phyloP scores from a whole-genome alignment of 2,329 filamentous ascomycete species.

The Exophiala xenobiotica region DNA sequence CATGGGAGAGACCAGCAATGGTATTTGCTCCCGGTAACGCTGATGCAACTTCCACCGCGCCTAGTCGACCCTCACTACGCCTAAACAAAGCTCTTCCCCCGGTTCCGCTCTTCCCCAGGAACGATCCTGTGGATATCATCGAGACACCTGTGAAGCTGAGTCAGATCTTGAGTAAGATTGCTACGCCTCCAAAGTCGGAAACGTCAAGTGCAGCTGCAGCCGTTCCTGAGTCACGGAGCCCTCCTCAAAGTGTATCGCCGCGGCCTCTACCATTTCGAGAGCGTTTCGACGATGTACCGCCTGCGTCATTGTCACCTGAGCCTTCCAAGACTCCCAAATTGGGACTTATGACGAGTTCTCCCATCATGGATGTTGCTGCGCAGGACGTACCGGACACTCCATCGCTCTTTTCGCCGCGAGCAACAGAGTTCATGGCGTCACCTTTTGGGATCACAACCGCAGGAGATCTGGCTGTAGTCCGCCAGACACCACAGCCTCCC shows the following conservation, averaged over 20 bases:
- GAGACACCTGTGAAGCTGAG: constrained; percentile 18
- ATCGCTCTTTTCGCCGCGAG: constrained; percentile 47
- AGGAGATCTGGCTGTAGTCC: constrained; percentile 34
- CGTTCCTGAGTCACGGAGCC: constrained; percentile 1
- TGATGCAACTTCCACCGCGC: neutral
- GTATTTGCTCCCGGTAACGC: neutral
- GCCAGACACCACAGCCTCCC: neutral
- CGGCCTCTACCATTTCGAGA: constrained; percentile 32
- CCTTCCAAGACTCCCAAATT: constrained; percentile 31
- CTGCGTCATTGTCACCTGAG: constrained; percentile 18
- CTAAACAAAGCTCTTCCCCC: constrained; percentile 30
- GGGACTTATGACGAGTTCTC: constrained; percentile 27
- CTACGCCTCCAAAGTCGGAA: constrained; percentile 2
- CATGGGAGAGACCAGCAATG: constrained; percentile 4
- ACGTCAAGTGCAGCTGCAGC: neutral
- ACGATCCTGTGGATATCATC: constrained; percentile 3
- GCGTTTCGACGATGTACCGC: constrained; percentile 15
- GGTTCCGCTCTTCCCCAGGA: constrained; percentile 27
- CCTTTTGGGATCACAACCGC: constrained; percentile 38
- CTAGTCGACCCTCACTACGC: constrained; percentile 4
- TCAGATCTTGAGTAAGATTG: constrained; percentile 15
- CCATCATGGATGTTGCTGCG: constrained; percentile 40
- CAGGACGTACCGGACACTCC: constrained; percentile 39
- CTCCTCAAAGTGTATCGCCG: constrained; percentile 21
- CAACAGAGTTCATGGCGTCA: constrained; percentile 43